Base-by-base conservation (phyloP, 2,329 filamentous ascomycete genomes). In the Aspergillaceae sp. region DNA sequence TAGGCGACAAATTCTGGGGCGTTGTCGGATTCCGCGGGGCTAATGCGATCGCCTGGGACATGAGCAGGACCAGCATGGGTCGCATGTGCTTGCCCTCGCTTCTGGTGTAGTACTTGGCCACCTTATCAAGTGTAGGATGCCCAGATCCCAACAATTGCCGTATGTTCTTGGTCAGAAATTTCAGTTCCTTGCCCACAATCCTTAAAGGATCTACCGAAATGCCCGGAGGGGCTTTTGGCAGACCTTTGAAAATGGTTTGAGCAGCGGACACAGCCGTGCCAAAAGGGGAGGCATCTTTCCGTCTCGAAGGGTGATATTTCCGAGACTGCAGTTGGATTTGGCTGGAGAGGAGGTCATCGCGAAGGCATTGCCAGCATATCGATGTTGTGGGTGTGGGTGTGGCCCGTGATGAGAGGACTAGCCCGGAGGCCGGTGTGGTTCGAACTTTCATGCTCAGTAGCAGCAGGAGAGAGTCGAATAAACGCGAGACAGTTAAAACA, bases 51-150 rank as follows among this genome's bases (percentile, higher is more conserved):
- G 92, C 92, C 63, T 90, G 81, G 51, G 90, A 91, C 91, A 98
- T 97, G 59, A 98, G 82, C 51, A 98, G 79, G 29, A 98, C 90
- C 50, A 98, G 85, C 67, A 96, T 80, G 29, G 92, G 92, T 55
- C 92, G 84, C 57, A 98, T 84, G 69, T 97, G 92, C 73, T 98
- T 98, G 52, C 92, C 92, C 74, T 97, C 89, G 49, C 87, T 87
- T 60, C 91, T 86, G 26, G 92, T 95, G 68, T 98, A 98, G 75
- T 98, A 98, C 70, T 98, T 98, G 44, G 92, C 89, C 29, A 90
- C 91, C 37, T 87, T 90, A 63, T 97, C 92, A 49, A 98, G 78
- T 40, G 90, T 89, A 0, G 92, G 92, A 63, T 98, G 91, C 4
- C 91, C 91, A 0, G 90, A 96, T 4, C 91, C 91, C 10, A 97